These are phyloP conservation scores for Asterochloris erici DNA, from an alignment of 139 green algal genomes.

Conservation along the genomic window DNA sequence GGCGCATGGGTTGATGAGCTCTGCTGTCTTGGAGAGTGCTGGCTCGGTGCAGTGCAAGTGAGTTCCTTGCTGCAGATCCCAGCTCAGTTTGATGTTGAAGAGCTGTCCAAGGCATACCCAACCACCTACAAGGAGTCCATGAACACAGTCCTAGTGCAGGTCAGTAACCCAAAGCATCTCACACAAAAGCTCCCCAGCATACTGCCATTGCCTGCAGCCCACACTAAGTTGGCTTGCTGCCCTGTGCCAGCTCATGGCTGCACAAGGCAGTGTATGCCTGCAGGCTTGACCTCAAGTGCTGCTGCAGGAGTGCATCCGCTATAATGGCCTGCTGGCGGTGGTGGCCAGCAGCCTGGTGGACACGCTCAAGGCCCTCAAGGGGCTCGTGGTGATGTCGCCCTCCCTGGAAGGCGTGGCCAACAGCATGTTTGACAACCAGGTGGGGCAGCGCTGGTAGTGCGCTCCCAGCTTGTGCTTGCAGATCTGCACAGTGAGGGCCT, in stretches of 20 bases:
- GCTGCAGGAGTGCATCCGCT: slow-evolving; percentile 21
- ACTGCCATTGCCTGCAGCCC: too few species aligned
- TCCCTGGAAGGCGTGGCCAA: slow-evolving; percentile 72
- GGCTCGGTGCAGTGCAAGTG: neutral
- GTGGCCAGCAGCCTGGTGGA: slow-evolving; percentile 36
- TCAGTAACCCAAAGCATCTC: too few species aligned
- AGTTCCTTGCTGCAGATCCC: slow-evolving; percentile 9
- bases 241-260: too few species aligned
- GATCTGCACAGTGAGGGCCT: too few species aligned
- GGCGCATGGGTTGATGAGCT: too few species aligned
- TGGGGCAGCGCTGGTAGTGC: slow-evolving; percentile 1
- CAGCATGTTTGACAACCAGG: slow-evolving; percentile 78
- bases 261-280: too few species aligned
- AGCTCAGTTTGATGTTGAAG: slow-evolving; percentile 62
- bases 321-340: slow-evolving; percentile 35
- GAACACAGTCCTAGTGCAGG: slow-evolving; percentile 84
- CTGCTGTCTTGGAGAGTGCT: too few species aligned
- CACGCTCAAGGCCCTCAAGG: slow-evolving; percentile 22
- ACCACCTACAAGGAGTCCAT: slow-evolving; percentile 81
- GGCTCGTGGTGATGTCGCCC: slow-evolving; percentile 57
- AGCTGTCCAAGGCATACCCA: slow-evolving; percentile 56
- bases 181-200: too few species aligned
- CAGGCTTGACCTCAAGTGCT: too few species aligned
- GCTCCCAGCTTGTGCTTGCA: neutral
- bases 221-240: too few species aligned